Conservation (phyloP, 2,329 filamentous ascomycete genomes). For the Fusarium annulatum region DNA sequence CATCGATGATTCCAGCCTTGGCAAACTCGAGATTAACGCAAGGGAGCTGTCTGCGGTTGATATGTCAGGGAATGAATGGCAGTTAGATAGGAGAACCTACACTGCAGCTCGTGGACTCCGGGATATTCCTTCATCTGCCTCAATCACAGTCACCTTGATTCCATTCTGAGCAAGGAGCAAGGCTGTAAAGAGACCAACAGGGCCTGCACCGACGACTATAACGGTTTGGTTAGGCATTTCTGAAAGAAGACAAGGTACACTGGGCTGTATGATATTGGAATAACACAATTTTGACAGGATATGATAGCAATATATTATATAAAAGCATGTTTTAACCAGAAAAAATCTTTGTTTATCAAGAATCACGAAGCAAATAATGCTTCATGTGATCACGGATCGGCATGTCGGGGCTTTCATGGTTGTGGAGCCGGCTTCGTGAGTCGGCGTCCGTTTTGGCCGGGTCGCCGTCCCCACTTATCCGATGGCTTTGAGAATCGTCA, state of each 20-base stretch:
- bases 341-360: background rate
- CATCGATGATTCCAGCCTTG: background rate
- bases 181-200: background rate
- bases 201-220: background rate
- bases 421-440: background rate
- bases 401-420: background rate
- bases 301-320: too few relatives aligned
- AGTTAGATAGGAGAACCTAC: rapidly evolving
- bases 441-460: background rate
- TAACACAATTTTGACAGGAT: rapidly evolving
- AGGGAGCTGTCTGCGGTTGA: background rate
- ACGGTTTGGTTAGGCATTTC: background rate
- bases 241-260: background rate
- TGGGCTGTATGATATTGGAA: background rate
- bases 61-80: background rate
- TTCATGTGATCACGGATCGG: background rate
- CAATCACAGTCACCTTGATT: background rate
- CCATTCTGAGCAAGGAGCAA: background rate
- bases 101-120: background rate
- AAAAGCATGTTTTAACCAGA: rapidly evolving
- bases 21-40: background rate
- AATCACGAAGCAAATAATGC: background rate
- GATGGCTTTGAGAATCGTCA: background rate
- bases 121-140: background rate
- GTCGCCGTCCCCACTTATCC: background rate